Conservation (phyloP, 2,329 filamentous ascomycete genomes). For the Sclerotinia nivalis region DNA sequence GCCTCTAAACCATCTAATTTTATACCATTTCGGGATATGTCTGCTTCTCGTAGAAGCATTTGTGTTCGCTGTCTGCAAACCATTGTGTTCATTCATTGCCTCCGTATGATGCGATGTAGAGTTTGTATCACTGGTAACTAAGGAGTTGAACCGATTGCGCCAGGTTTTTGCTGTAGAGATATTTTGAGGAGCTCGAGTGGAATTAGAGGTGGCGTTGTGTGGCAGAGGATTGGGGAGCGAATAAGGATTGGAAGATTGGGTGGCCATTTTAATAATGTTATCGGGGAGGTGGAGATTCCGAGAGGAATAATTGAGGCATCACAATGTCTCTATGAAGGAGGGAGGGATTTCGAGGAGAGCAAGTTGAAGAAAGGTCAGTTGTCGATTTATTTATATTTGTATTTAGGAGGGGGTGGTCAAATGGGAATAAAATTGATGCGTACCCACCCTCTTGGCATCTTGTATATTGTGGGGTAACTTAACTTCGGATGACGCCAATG, state of each 20-base stretch:
- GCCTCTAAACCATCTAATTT: slow-evolving; percentile 71
- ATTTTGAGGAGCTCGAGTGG: background rate
- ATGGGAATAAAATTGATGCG: background rate
- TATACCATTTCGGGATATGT: slow-evolving; percentile 62
- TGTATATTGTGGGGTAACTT: background rate
- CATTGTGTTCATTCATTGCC: slow-evolving; percentile 20
- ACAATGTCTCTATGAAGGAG: background rate
- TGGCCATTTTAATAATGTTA: slow-evolving; percentile 2
- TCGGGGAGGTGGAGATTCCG: no score
- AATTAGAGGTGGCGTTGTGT: slow-evolving; percentile 19
- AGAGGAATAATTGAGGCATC: slow-evolving; percentile 4
- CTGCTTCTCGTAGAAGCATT: slow-evolving; percentile 30
- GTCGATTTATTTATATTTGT: background rate
- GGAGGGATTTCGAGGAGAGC: background rate
- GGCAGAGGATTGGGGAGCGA: slow-evolving; percentile 33
- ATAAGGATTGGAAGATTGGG: slow-evolving; percentile 26
- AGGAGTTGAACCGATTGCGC: slow-evolving; percentile 18
- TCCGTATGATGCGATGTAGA: background rate
- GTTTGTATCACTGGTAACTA: slow-evolving; percentile 2
- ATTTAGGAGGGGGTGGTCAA: slow-evolving; percentile 5
- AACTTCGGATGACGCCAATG: background rate
- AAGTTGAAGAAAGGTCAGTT: background rate
- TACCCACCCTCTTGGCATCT: slow-evolving; percentile 2
- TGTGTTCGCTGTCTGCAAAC: slow-evolving; percentile 22
- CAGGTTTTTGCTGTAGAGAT: slow-evolving; percentile 10